These are phyloP conservation scores for Lentinula lateritia DNA, from an alignment of 768 basidiomycete genomes.

Conservation along the genomic window DNA sequence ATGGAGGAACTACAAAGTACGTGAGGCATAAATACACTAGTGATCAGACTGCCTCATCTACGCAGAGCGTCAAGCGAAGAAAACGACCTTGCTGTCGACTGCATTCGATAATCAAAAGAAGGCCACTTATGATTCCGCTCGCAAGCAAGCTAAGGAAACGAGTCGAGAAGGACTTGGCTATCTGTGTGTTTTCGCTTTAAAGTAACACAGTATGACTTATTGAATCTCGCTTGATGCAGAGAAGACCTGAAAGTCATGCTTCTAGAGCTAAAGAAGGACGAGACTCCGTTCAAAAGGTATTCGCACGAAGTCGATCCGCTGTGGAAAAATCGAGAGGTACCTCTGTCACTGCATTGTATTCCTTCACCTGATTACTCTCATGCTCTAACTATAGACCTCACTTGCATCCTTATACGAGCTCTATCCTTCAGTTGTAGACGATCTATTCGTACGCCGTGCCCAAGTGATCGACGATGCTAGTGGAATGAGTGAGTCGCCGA, in stretches of 20 bases:
- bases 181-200: constrained; percentile 19
- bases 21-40: neutral
- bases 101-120: constrained; percentile 25
- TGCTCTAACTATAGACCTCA: constrained; percentile 14
- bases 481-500: constrained; percentile 26
- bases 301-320: constrained; percentile 20
- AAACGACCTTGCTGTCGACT: constrained; percentile 16
- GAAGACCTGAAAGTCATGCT: constrained; percentile 24
- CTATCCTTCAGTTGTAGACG: constrained; percentile 23
- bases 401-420: constrained; percentile 16
- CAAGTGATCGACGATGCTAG: constrained; percentile 28
- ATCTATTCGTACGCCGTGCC: constrained; percentile 28
- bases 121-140: constrained; percentile 26
- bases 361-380: neutral
- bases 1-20: constrained; percentile 17
- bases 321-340: constrained; percentile 21
- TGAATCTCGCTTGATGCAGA: constrained; percentile 12
- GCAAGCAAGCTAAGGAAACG: constrained; percentile 23
- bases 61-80: constrained; percentile 25
- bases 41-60: neutral
- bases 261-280: constrained; percentile 19
- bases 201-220: neutral
- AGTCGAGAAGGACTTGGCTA: constrained; percentile 21
- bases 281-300: constrained; percentile 20
- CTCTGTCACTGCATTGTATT: neutral